Evolutionary conservation across 768 basidiomycete genomes (phyloP), one percentile per base, ranked within the genome.

Genomic region (Trametes sanguinea): DNA sequence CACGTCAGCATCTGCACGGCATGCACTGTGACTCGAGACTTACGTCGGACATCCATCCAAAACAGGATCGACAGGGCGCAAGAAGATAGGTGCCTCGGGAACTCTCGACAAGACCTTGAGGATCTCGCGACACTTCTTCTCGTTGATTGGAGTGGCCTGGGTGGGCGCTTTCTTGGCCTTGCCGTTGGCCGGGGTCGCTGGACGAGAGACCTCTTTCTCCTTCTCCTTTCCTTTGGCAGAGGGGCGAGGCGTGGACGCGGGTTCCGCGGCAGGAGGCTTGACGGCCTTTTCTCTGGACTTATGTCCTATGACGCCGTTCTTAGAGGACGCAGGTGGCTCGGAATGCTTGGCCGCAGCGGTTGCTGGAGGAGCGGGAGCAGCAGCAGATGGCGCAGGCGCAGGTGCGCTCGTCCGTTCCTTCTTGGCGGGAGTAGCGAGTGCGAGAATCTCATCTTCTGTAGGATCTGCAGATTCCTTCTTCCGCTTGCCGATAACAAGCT

Each of bases 1-100:
- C 17, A 11, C 16, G 51, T 69, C 16, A 63, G 64, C 46, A 39
- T 32, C 40, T 43, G 6, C 35, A 57, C 22, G 53, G 13, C 54
- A 17, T 48, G 4, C 3, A 45, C 6, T 39, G 47, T 35, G 11
- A 54, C 44, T 45, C 40, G 42, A 35, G 52, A 82, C 90, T 76
- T 71, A 95, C 92, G 94, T 95, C 50, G 96, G 94, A 73, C 91
- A 96, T 17, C 92, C 94, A 74, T 93, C 92, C 52, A 76, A 71
- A 13, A 85, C 74, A 3, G 95, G 90, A 73, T 98, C 89, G 17
- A 98, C 96, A 3, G 96, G 92, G 27, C 83, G 79, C 51, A 80
- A 69, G 76, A 98, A 98, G 61, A 94, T 88, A 32, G 73, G 76
- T 43, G 85, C 82, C 70, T 94, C 90, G 2, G 85, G 83, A 16